A percentile compares a stretch with the other conserved stretches of the same genome.
Evolutionary conservation across 345 rosid species (phyloP).

Genomic region (Nasturtium officinale): DNA sequence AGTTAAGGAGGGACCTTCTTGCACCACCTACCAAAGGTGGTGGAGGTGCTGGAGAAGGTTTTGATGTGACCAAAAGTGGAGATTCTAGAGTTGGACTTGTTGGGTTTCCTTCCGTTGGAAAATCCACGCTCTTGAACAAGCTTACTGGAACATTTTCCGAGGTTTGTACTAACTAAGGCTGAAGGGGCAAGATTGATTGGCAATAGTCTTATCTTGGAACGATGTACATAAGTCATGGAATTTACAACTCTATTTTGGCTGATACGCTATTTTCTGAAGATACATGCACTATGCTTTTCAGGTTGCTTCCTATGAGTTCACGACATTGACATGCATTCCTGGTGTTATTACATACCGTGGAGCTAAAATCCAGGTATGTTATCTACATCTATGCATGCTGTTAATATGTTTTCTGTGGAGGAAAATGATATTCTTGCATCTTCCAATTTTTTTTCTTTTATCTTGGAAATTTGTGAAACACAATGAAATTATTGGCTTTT

Average conservation of each 20-base stretch:
- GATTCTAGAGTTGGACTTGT: conserved; percentile 96
- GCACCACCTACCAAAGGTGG: conserved; percentile 89
- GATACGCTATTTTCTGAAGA: conserved; percentile 15
- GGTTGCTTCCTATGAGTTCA: conserved; percentile 99
- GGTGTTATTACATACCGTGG: conserved; percentile 93
- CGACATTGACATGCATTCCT: conserved; percentile 95
- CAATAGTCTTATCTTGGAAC: conserved; percentile 8
- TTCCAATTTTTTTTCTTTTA: not conserved
- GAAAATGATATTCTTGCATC: conserved; percentile 3
- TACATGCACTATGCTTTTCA: conserved; percentile 37
- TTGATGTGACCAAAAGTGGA: conserved; percentile 97
- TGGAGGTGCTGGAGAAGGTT: conserved; percentile 91
- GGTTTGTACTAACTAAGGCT: conserved; percentile 48
- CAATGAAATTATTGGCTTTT: conserved; percentile 1
- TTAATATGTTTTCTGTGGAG: not conserved
- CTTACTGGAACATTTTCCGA: conserved; percentile 94
- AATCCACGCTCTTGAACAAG: conserved; percentile 95
- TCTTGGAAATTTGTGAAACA: conserved; percentile 1
- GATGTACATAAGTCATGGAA: conserved; percentile 2
- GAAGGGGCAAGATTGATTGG: not conserved
- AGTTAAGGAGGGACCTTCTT: conserved; percentile 89
- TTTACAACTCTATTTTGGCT: conserved; percentile 6
- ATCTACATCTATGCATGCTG: not conserved
- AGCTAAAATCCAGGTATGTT: conserved; percentile 89
- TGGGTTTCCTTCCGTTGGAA: conserved; percentile 97